Evolutionary conservation across 2,329 filamentous ascomycete species (phyloP).

Genomic region (Diplodia scrobiculata): DNA sequence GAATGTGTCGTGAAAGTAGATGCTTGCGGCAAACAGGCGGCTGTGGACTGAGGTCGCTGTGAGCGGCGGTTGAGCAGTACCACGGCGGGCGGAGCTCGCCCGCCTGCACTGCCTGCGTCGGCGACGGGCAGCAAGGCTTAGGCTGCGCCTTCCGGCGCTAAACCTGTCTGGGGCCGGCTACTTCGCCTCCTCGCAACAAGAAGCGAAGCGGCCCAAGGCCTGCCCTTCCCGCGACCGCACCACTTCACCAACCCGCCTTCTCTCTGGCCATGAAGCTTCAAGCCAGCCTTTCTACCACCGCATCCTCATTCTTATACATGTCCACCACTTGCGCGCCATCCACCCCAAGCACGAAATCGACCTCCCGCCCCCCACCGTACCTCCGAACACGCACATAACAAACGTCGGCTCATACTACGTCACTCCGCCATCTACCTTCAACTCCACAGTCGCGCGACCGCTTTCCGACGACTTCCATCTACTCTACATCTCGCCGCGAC

Average conservation of each 20-base stretch:
- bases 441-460: not conserved
- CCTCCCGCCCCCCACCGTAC: constrained; percentile 23
- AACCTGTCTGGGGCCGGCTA: not conserved
- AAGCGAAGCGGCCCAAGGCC: constrained; percentile 16
- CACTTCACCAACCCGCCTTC: constrained; percentile 20
- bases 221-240: constrained; percentile 15
- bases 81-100: not conserved
- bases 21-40: constrained; percentile 8
- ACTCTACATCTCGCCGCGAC: not conserved
- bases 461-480: not conserved
- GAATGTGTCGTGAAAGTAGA: not conserved
- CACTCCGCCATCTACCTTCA: constrained; percentile 9
- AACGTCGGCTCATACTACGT: constrained; percentile 16
- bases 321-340: constrained; percentile 18
- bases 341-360: constrained; percentile 16
- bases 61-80: constrained; percentile 1
- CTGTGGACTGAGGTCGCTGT: constrained; percentile 1
- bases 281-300: constrained; percentile 18
- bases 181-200: constrained; percentile 16
- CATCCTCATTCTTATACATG: constrained; percentile 29
- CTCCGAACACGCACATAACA: constrained; percentile 28
- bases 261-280: constrained; percentile 17
- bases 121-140: not conserved
- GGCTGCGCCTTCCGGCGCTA: constrained; percentile 1
- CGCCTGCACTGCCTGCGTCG: constrained; percentile 1